Percentiles rank a stretch among this genome's conserved stretches.
Conservation (phyloP, 306 rosid species). For the Luffa acutangula region DNA sequence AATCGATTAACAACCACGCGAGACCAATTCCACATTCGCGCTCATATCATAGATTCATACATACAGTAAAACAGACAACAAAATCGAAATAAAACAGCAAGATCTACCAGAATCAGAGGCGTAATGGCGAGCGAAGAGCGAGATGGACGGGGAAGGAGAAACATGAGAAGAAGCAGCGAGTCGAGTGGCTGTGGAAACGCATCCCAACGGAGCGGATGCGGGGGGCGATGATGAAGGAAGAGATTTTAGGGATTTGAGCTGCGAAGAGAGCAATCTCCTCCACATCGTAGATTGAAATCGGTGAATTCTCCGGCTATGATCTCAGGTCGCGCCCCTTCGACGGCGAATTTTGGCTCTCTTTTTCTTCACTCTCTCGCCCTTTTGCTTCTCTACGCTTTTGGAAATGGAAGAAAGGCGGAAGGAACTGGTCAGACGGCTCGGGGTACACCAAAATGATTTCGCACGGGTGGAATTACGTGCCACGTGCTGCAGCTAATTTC, state of each 20-base stretch:
- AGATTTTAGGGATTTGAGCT: slow-evolving; percentile 46
- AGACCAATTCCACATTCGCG: neutral
- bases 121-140: slow-evolving; percentile 28
- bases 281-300: slow-evolving; percentile 30
- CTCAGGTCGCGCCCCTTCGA: slow-evolving; percentile 11
- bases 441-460: neutral
- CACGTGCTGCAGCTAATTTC: neutral
- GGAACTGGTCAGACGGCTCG: slow-evolving; percentile 6
- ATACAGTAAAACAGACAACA: neutral
- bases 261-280: slow-evolving; percentile 58
- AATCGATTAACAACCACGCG: neutral
- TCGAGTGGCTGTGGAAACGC: slow-evolving; percentile 27
- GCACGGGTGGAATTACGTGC: neutral
- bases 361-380: neutral
- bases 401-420: neutral
- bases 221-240: slow-evolving; percentile 14
- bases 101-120: slow-evolving; percentile 42
- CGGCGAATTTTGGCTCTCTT: neutral
- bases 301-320: neutral
- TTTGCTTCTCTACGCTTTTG: neutral
- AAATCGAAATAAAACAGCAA: neutral
- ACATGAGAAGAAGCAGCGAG: slow-evolving; percentile 7
- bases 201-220: slow-evolving; percentile 33
- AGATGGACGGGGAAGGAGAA: slow-evolving; percentile 3
- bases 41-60: neutral